Conservation (phyloP, 2,329 filamentous ascomycete species). For the Xylariaceae sp. region DNA sequence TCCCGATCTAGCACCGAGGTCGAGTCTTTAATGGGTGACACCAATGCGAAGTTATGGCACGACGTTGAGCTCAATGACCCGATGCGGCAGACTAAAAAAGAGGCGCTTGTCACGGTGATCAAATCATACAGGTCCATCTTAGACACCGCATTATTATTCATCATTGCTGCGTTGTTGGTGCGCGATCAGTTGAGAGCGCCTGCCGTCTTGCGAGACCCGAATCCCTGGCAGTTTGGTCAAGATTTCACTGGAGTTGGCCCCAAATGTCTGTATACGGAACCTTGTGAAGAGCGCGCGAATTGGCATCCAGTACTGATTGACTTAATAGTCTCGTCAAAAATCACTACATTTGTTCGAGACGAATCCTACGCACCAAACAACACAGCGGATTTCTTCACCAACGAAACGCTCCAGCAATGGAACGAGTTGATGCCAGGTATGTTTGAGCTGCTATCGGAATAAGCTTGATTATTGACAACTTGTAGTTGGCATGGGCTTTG, state of each 20-base stretch:
- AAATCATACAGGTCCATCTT: constrained; percentile 37
- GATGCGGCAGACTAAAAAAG: constrained; percentile 20
- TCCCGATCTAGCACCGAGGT: constrained; percentile 40
- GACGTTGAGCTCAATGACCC: constrained; percentile 27
- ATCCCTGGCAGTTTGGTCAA: constrained; percentile 37
- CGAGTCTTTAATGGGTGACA: constrained; percentile 38
- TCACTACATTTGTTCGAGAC: constrained; percentile 39
- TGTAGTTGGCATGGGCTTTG: constrained; percentile 36
- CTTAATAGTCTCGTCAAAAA: constrained; percentile 34
- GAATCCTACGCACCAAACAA: constrained; percentile 39
- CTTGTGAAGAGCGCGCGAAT: too few relatives aligned
- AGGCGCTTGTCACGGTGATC: constrained; percentile 24
- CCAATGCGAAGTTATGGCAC: constrained; percentile 33
- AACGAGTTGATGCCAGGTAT: constrained; percentile 40
- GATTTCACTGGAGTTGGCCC: constrained; percentile 38
- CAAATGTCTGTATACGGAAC: constrained; percentile 28
- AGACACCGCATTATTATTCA: constrained; percentile 38
- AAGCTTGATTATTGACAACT: constrained; percentile 6
- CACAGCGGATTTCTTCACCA: constrained; percentile 37
- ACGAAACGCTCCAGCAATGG: constrained; percentile 38
- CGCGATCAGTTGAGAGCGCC: constrained; percentile 27
- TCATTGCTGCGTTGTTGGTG: constrained; percentile 37
- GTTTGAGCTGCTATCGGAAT: not conserved
- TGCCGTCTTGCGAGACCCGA: constrained; percentile 15
- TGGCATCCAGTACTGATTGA: not conserved